phyloP scores from a whole-genome alignment of 2,329 filamentous ascomycete species.

The Claviceps spartinae region DNA sequence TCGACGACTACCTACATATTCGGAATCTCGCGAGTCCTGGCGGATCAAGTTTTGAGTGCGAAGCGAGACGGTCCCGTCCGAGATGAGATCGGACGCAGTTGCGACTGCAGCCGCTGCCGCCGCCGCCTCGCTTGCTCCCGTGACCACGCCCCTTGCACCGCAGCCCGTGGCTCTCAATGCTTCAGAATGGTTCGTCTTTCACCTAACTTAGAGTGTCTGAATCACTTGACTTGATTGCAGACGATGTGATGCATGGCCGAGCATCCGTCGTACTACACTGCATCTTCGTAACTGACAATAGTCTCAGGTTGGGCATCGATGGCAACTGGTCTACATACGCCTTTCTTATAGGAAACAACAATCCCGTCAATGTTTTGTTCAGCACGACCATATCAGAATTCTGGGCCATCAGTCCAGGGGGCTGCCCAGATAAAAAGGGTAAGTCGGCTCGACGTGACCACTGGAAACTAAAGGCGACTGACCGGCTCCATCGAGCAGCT shows the following conservation, averaged over 20 bases:
- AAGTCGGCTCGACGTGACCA: constrained; percentile 16
- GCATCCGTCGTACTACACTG: neutral
- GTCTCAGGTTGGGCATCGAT: constrained; percentile 47
- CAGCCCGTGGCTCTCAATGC: constrained; percentile 11
- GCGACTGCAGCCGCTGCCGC: constrained; percentile 3
- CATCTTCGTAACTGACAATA: neutral
- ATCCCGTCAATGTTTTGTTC: constrained; percentile 29
- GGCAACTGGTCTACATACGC: constrained; percentile 60
- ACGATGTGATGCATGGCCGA: neutral
- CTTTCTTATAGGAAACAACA: constrained; percentile 32
- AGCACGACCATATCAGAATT: constrained; percentile 60
- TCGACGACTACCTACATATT: neutral
- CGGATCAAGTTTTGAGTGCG: neutral
- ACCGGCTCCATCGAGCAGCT: constrained; percentile 16
- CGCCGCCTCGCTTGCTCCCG: constrained; percentile 1
- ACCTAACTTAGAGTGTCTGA: neutral
- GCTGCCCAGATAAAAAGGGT: constrained; percentile 32
- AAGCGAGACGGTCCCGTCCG: neutral
- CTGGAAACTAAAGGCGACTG: neutral
- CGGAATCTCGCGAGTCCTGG: neutral
- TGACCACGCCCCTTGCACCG: neutral
- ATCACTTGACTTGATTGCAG: neutral
- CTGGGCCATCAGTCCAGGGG: constrained; percentile 50
- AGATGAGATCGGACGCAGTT: constrained; percentile 6
- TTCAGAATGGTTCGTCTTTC: constrained; percentile 11